These are phyloP conservation scores for Globisporangium lucens DNA, from an alignment of 352 stramenopile genomes.

Conservation along the genomic window DNA sequence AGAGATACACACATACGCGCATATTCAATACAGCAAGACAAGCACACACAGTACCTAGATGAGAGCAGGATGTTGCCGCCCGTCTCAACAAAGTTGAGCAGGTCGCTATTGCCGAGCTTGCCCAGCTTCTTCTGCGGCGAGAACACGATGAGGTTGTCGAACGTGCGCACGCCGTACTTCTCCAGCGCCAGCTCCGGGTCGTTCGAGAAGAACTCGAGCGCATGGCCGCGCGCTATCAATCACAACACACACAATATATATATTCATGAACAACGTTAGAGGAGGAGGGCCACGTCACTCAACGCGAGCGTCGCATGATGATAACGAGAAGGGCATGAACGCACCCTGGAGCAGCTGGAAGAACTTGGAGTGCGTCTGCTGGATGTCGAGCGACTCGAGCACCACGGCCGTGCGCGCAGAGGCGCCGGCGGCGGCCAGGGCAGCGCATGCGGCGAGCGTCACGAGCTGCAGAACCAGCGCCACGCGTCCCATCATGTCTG, in stretches of 20 bases:
- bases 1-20: neutral
- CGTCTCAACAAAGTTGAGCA: conserved; percentile 84
- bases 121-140: conserved; percentile 78
- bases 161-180: conserved; percentile 83
- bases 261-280: neutral
- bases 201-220: conserved; percentile 54
- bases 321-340: neutral
- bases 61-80: conserved; percentile 83
- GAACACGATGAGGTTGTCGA: conserved; percentile 90
- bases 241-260: neutral
- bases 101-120: conserved; percentile 58
- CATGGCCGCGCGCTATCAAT: conserved; percentile 55
- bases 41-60: conserved; percentile 27
- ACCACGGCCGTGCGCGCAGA: conserved; percentile 66
- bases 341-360: conserved; percentile 62
- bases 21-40: neutral
- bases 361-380: conserved; percentile 73
- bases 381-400: conserved; percentile 52
- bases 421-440: conserved; percentile 15
- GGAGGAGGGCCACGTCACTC: neutral
- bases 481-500: conserved; percentile 14
- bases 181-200: conserved; percentile 60
- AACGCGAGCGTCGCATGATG: neutral
- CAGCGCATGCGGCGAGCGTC: conserved; percentile 8
- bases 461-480: conserved; percentile 13